These are phyloP conservation scores for Podosphaera fusca DNA, from an alignment of 2,329 filamentous ascomycete species.

Conservation along the genomic window DNA sequence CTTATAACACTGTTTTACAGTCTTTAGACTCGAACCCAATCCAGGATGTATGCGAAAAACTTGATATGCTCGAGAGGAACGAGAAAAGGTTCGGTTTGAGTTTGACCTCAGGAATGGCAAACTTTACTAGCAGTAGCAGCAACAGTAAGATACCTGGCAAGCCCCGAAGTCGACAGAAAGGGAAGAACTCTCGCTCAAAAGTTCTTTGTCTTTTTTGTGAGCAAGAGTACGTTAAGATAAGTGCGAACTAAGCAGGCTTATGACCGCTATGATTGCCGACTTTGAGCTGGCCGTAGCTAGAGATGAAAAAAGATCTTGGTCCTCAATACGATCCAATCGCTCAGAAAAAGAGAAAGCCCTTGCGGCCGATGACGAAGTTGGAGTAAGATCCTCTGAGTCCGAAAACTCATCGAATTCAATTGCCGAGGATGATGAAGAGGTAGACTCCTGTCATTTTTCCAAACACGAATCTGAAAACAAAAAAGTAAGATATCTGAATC, in stretches of 20 bases:
- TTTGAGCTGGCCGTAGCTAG: not conserved
- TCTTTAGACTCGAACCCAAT: too few relatives aligned
- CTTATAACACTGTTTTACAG: not conserved
- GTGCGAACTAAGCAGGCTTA: too few relatives aligned
- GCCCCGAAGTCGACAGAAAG: not conserved
- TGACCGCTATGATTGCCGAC: not conserved
- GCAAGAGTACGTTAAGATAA: not conserved
- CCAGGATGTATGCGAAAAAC: too few relatives aligned
- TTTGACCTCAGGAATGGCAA: not conserved
- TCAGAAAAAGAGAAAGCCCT: not conserved
- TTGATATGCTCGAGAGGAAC: too few relatives aligned
- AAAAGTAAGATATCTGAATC: not conserved
- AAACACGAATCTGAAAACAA: not conserved
- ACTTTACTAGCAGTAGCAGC: not conserved
- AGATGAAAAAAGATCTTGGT: not conserved
- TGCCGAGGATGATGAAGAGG: too few relatives aligned
- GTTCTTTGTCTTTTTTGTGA: not conserved
- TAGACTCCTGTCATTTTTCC: too few relatives aligned
- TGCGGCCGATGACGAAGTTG: not conserved
- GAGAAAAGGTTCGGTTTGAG: not conserved
- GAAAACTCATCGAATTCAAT: not conserved
- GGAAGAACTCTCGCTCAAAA: not conserved
- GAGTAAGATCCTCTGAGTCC: not conserved
- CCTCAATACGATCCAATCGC: not conserved
- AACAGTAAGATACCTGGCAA: not conserved